Conservation (phyloP, 805 yeast species). For the Saccharomycopsis selenospora region DNA sequence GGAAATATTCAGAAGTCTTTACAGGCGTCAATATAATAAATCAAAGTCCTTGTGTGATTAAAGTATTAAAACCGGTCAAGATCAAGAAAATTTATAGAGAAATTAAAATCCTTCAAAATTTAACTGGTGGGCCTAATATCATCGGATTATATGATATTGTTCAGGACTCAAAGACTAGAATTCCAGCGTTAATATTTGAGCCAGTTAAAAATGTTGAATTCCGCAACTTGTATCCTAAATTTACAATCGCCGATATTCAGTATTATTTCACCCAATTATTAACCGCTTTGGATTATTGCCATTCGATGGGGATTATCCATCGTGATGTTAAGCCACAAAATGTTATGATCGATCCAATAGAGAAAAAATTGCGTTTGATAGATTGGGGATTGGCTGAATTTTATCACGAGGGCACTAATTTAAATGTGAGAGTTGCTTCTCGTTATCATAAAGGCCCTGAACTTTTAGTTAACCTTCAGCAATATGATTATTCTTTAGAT, state of each 20-base stretch:
- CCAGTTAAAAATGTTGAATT: slow-evolving; percentile 78
- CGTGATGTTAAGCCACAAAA: slow-evolving; percentile 95
- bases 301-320: slow-evolving; percentile 93
- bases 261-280: slow-evolving; percentile 76
- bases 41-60: slow-evolving; percentile 67
- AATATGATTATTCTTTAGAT: slow-evolving; percentile 87
- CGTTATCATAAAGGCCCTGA: slow-evolving; percentile 94
- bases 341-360: slow-evolving; percentile 84
- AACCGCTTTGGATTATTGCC: slow-evolving; percentile 81
- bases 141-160: slow-evolving; percentile 74
- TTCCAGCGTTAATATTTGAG: slow-evolving; percentile 85
- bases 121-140: slow-evolving; percentile 79
- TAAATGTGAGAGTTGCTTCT: slow-evolving; percentile 90
- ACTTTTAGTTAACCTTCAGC: slow-evolving; percentile 73
- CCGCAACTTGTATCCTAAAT: slow-evolving; percentile 70
- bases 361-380: slow-evolving; percentile 64
- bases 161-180: slow-evolving; percentile 68
- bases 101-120: slow-evolving; percentile 76
- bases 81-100: slow-evolving; percentile 87
- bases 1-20: slow-evolving; percentile 93
- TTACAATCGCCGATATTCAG: slow-evolving; percentile 68
- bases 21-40: slow-evolving; percentile 67
- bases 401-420: slow-evolving; percentile 82
- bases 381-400: slow-evolving; percentile 98
- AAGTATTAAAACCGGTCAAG: slow-evolving; percentile 88